Evolutionary conservation across 2,329 filamentous ascomycete species (phyloP).

Genomic region (Ampelomyces quisqualis): DNA sequence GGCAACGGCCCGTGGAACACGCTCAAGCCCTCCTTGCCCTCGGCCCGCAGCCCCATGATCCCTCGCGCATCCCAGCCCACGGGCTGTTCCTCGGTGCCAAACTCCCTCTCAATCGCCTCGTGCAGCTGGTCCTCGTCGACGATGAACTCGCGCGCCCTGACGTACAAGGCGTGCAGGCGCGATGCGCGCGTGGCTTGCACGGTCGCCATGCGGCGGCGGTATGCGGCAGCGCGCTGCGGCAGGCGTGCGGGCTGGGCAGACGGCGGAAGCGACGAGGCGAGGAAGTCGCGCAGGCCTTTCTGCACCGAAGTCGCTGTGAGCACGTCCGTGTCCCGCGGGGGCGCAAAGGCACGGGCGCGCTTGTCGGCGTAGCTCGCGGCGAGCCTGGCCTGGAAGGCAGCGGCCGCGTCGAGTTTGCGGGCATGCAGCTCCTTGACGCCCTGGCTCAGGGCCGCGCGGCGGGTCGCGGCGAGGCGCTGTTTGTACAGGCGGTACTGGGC

Average conservation of each 20-base stretch:
- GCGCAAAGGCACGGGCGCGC: constrained; percentile 58
- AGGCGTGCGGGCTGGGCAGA: constrained; percentile 24
- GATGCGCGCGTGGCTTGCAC: constrained; percentile 65
- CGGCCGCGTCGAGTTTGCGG: constrained; percentile 34
- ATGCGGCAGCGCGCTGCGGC: constrained; percentile 35
- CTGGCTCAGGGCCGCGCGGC: constrained; percentile 70
- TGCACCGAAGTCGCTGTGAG: constrained; percentile 33
- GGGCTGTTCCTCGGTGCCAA: constrained; percentile 59
- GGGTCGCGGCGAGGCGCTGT: constrained; percentile 67
- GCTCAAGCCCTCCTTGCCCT: constrained; percentile 31
- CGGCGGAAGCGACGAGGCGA: constrained; percentile 35
- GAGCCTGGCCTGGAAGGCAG: constrained; percentile 20
- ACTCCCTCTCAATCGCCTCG: constrained; percentile 71
- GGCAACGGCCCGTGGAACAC: constrained; percentile 36
- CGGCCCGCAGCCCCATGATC: constrained; percentile 15
- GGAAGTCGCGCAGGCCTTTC: constrained; percentile 38
- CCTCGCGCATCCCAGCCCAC: constrained; percentile 43
- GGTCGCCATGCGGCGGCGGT: constrained; percentile 47
- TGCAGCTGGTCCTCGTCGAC: constrained; percentile 76
- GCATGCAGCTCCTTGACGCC: constrained; percentile 69
- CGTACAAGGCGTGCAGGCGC: constrained; percentile 82
- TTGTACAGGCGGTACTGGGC: constrained; percentile 65
- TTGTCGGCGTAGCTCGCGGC: constrained; percentile 48
- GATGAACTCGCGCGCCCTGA: constrained; percentile 85
- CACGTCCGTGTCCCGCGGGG: constrained; percentile 65